These are phyloP conservation scores for Xylaria sp. DNA, from an alignment of 2,329 filamentous ascomycete species.

Conservation along the genomic window DNA sequence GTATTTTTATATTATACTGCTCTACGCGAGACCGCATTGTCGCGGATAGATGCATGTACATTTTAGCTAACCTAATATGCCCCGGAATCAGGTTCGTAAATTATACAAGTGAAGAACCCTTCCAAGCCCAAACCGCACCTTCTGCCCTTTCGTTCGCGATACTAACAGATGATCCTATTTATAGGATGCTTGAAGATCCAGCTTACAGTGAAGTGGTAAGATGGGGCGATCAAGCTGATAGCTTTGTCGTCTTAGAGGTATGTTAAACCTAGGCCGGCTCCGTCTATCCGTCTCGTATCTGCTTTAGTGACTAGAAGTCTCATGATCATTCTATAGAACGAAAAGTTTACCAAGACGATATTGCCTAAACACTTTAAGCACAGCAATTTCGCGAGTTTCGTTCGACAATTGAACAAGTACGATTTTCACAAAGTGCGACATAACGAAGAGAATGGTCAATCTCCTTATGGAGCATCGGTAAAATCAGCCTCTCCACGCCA, in stretches of 20 bases:
- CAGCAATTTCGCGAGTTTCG: slow-evolving; percentile 84
- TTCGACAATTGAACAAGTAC: slow-evolving; percentile 82
- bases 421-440: slow-evolving; percentile 91
- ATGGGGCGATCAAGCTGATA: slow-evolving; percentile 95
- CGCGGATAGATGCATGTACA: slow-evolving; percentile 42
- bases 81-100: slow-evolving; percentile 82
- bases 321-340: slow-evolving; percentile 71
- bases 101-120: slow-evolving; percentile 82
- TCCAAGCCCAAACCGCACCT: slow-evolving; percentile 37
- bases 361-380: slow-evolving; percentile 88
- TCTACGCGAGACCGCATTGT: slow-evolving; percentile 37
- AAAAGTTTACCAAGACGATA: slow-evolving; percentile 88
- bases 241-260: slow-evolving; percentile 97
- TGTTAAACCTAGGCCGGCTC: slow-evolving; percentile 40
- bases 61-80: slow-evolving; percentile 46
- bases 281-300: neutral
- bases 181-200: slow-evolving; percentile 94
- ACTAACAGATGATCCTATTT: slow-evolving; percentile 49
- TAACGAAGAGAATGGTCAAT: slow-evolving; percentile 85
- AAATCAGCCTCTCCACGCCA: slow-evolving; percentile 46
- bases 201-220: slow-evolving; percentile 91
- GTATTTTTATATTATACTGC: slow-evolving; percentile 53
- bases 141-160: slow-evolving; percentile 14
- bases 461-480: slow-evolving; percentile 84
- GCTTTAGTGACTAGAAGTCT: slow-evolving; percentile 25